phyloP scores from a whole-genome alignment of 108 stramenopile genomes.

The Aurantiochytrium sp. region DNA sequence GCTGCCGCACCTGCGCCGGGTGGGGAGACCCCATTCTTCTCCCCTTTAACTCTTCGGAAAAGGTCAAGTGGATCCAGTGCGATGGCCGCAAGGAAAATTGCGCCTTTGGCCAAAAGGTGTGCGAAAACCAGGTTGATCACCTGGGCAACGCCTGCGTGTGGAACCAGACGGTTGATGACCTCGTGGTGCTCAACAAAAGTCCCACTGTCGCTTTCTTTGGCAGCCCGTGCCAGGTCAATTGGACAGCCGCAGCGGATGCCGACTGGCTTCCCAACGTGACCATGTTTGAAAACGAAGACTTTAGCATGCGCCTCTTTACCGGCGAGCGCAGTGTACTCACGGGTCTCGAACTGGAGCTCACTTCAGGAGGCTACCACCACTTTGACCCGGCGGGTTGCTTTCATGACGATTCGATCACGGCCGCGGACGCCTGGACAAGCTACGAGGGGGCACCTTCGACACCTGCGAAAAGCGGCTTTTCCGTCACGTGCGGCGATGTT shows the following conservation, averaged over 20 bases:
- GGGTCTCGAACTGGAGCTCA: background rate
- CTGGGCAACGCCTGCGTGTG: background rate
- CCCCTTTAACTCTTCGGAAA: background rate
- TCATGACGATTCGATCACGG: background rate
- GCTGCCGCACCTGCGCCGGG: background rate
- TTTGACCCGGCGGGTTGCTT: background rate
- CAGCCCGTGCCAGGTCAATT: background rate
- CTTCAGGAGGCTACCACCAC: background rate
- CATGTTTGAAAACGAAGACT: background rate
- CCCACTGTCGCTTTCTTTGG: background rate
- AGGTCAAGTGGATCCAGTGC: conserved; percentile 3
- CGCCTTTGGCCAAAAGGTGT: background rate
- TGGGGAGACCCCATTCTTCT: background rate
- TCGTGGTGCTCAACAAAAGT: background rate
- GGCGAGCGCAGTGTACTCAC: conserved; percentile 1
- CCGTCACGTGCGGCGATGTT: background rate
- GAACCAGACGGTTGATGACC: background rate
- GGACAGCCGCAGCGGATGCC: background rate
- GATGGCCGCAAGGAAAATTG: background rate
- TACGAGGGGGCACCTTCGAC: background rate
- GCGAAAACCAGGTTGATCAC: background rate
- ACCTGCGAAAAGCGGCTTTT: background rate
- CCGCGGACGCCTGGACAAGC: background rate
- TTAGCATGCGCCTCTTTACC: background rate
- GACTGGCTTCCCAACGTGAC: background rate